A percentile compares a stretch with the other conserved stretches of the same genome.
Conservation (phyloP, 352 stramenopile species). For the Pythium rhizo-oryzae region DNA sequence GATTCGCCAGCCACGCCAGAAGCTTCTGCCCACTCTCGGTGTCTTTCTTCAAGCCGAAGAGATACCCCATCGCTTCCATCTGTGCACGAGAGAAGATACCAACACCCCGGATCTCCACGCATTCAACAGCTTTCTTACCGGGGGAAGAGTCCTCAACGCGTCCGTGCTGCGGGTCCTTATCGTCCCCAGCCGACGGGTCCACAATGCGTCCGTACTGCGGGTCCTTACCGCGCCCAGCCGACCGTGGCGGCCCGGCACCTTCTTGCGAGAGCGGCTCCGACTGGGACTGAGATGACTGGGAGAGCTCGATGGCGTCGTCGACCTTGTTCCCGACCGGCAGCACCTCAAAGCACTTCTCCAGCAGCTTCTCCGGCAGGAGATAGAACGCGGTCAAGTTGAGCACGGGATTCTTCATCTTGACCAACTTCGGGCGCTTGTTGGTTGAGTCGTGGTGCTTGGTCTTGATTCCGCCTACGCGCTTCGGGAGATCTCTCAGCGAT, state of each 20-base stretch:
- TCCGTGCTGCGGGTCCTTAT: too few relatives aligned
- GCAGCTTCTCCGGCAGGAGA: background rate
- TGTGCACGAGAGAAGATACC: background rate
- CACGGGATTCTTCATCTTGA: background rate
- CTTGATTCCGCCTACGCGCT: background rate
- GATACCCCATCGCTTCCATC: background rate
- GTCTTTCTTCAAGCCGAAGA: background rate
- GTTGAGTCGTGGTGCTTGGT: background rate
- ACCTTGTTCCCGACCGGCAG: slow-evolving; percentile 89
- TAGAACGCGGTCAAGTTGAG: slow-evolving; percentile 4
- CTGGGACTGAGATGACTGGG: background rate
- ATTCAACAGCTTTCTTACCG: background rate
- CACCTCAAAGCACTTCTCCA: slow-evolving; percentile 71
- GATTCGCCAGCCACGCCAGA: background rate
- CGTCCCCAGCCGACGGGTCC: background rate
- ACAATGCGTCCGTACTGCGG: too few relatives aligned
- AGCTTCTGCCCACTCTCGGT: background rate
- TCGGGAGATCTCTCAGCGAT: background rate
- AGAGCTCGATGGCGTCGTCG: slow-evolving; percentile 84
- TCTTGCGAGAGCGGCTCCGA: too few relatives aligned
- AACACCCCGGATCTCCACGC: background rate
- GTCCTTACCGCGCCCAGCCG: too few relatives aligned
- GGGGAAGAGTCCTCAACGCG: background rate
- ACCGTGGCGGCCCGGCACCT: too few relatives aligned
- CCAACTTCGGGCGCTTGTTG: background rate